Evolutionary conservation across 345 rosid species (phyloP).

Genomic region (Cardiospermum halicacabum): DNA sequence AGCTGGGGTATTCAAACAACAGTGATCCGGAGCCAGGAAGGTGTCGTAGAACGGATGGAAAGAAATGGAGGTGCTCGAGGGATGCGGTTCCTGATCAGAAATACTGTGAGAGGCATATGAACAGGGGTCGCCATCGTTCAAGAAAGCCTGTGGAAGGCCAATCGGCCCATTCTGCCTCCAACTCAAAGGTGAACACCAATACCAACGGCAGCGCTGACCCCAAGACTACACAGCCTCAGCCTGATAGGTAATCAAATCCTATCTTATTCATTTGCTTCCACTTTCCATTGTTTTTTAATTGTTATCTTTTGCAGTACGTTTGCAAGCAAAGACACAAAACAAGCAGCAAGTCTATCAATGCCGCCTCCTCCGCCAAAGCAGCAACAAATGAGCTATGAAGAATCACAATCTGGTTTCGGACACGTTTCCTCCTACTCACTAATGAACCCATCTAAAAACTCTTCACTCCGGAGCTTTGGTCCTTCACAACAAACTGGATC

Average conservation of each 20-base stretch:
- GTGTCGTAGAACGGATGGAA: constrained; percentile 97
- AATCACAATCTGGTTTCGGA: constrained; percentile 32
- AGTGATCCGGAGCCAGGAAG: constrained; percentile 94
- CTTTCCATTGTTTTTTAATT: no score
- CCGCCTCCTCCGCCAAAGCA: constrained; percentile 30
- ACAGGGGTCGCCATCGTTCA: constrained; percentile 99
- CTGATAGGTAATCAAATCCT: constrained; percentile 38
- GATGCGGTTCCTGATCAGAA: constrained; percentile 92
- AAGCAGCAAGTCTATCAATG: constrained; percentile 27
- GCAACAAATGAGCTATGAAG: constrained; percentile 24
- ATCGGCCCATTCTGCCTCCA: constrained; percentile 65
- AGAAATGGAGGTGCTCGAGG: constrained; percentile 99
- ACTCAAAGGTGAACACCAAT: constrained; percentile 29
- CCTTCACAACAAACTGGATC: constrained; percentile 36
- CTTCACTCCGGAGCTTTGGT: constrained; percentile 36
- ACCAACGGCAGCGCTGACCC: no score
- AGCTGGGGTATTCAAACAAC: constrained; percentile 74
- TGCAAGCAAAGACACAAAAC: constrained; percentile 29
- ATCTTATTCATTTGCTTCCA: no score
- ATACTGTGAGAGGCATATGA: constrained; percentile 95
- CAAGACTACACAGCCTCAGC: constrained; percentile 28
- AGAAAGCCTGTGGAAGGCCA: constrained; percentile 99
- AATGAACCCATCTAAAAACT: constrained; percentile 37
- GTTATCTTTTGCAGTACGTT: constrained; percentile 56
- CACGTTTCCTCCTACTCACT: constrained; percentile 40